phyloP scores from a whole-genome alignment of 371 early-diverging fungal genomes.

The Rhizopus arrhizus region DNA sequence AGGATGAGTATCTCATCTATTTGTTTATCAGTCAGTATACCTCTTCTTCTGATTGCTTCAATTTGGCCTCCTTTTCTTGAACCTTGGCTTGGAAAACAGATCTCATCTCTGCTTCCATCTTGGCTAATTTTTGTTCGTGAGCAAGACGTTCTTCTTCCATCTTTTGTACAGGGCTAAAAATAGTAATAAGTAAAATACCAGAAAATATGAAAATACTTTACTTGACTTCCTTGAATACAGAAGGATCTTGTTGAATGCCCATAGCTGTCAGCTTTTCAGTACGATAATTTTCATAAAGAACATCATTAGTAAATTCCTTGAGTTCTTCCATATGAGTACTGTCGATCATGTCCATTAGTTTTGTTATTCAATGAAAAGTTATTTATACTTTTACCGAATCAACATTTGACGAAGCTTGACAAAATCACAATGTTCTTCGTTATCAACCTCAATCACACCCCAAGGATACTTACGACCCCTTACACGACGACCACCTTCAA shows the following conservation, averaged over 20 bases:
- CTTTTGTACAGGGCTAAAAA: slow-evolving; percentile 75
- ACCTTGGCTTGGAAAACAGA: slow-evolving; percentile 98
- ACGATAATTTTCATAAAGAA: slow-evolving; percentile 96
- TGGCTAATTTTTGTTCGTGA: slow-evolving; percentile 93
- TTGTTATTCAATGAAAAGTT: not conserved
- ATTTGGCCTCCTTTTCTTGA: slow-evolving; percentile 94
- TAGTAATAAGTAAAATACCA: not conserved
- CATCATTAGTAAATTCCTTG: slow-evolving; percentile 91
- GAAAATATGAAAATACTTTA: slow-evolving; percentile 5
- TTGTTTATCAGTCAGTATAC: slow-evolving; percentile 31
- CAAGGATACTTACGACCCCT: slow-evolving; percentile 95
- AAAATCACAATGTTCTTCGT: slow-evolving; percentile 92
- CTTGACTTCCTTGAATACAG: slow-evolving; percentile 84
- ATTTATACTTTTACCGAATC: slow-evolving; percentile 53
- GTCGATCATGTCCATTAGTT: not conserved
- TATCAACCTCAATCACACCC: slow-evolving; percentile 95
- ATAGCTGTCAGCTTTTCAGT: slow-evolving; percentile 83
- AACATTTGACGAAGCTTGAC: slow-evolving; percentile 92
- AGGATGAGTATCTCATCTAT: not conserved
- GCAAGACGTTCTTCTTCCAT: slow-evolving; percentile 90
- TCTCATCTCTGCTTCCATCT: slow-evolving; percentile 98
- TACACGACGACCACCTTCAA: slow-evolving; percentile 80
- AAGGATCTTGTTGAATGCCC: slow-evolving; percentile 81
- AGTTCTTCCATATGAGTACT: slow-evolving; percentile 92
- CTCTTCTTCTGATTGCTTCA: slow-evolving; percentile 96